A percentile compares a stretch with the other conserved stretches of the same genome.
phyloP scores from a whole-genome alignment of 2,329 filamentous ascomycete genomes.

The Monosporascus sp. region DNA sequence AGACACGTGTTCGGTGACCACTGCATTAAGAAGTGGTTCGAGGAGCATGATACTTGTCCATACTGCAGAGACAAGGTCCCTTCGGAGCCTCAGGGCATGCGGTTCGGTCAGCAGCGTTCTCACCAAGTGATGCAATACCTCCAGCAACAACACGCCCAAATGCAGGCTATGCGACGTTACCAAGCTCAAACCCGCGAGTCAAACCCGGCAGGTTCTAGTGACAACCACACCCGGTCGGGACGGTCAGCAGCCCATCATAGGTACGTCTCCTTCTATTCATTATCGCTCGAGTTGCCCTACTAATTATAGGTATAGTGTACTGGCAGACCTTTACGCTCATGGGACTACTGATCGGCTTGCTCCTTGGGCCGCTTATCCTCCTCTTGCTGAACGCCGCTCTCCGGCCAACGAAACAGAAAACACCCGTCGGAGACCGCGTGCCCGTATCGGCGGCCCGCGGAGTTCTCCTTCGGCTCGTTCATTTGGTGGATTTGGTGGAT shows the following conservation, averaged over 20 bases:
- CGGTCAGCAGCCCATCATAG: neutral
- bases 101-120: constrained; percentile 3
- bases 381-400: constrained; percentile 19
- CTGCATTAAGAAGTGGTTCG: constrained; percentile 62
- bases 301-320: neutral
- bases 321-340: neutral
- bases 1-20: constrained; percentile 59
- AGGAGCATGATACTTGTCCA: constrained; percentile 57
- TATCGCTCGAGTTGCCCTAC: neutral
- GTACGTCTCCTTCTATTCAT: neutral
- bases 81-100: constrained; percentile 33
- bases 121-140: constrained; percentile 20
- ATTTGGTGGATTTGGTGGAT: constrained; percentile 10
- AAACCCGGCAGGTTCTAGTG: neutral
- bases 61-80: constrained; percentile 59
- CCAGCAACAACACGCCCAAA: constrained; percentile 19
- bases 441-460: constrained; percentile 21
- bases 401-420: constrained; percentile 22
- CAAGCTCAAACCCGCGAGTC: constrained; percentile 1
- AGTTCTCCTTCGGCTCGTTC: constrained; percentile 16
- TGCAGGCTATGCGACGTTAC: neutral
- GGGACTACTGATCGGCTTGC: neutral
- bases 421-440: constrained; percentile 23
- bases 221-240: neutral
- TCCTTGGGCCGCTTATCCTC: neutral